These are phyloP conservation scores for Tylopilus subfusipes DNA, from an alignment of 768 basidiomycete genomes.

Conservation along the genomic window DNA sequence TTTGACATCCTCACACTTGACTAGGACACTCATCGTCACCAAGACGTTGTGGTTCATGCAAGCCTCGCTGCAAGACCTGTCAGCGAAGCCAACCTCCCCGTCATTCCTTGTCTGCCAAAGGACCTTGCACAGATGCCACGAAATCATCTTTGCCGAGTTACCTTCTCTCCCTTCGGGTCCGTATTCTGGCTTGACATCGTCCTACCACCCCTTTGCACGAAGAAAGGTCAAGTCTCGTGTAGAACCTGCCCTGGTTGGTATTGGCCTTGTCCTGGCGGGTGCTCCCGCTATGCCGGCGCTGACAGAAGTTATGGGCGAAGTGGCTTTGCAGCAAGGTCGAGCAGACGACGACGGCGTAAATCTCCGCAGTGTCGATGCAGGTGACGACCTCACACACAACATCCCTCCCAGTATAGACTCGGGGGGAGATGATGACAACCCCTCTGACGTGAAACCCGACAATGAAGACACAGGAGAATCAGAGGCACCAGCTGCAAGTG, in stretches of 20 bases:
- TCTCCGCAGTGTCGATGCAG: conserved; percentile 46
- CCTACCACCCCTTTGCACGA: conserved; percentile 46
- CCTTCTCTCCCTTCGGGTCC: conserved; percentile 63
- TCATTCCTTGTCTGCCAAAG: conserved; percentile 93
- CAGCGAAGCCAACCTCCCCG: conserved; percentile 46
- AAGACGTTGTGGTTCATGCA: conserved; percentile 99
- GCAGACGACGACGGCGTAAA: conserved; percentile 57
- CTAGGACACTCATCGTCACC: conserved; percentile 5
- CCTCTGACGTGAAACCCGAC: conserved; percentile 40
- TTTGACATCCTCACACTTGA: conserved; percentile 17
- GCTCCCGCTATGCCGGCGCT: conserved; percentile 72
- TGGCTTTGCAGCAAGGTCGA: conserved; percentile 88
- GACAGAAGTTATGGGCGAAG: conserved; percentile 69
- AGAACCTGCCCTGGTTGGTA: conserved; percentile 77
- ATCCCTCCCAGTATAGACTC: conserved; percentile 19
- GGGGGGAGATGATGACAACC: conserved; percentile 42
- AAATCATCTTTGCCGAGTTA: conserved; percentile 92
- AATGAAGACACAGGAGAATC: conserved; percentile 22
- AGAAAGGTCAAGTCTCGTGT: conserved; percentile 70
- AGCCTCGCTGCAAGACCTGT: conserved; percentile 83
- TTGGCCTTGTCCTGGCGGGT: conserved; percentile 78
- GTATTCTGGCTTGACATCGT: conserved; percentile 57
- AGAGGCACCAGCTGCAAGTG: conserved; percentile 1
- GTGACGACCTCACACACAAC: conserved; percentile 38
- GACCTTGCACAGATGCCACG: conserved; percentile 85